These are phyloP conservation scores for Fragaria ananassa DNA, from an alignment of 306 rosid genomes.

Conservation along the genomic window DNA sequence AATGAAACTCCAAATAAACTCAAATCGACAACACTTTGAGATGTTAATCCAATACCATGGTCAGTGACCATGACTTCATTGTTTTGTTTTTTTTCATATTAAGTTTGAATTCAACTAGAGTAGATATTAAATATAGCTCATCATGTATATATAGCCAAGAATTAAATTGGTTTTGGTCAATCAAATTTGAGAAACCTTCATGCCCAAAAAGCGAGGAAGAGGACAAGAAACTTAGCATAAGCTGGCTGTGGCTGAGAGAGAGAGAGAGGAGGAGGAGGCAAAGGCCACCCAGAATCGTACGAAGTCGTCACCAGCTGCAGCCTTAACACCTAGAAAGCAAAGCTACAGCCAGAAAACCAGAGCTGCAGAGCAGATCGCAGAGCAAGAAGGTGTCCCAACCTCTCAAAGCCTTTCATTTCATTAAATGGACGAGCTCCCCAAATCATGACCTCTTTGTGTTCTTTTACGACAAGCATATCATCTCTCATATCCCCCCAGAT, in stretches of 20 bases:
- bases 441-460: neutral
- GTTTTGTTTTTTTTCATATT: no score
- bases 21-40: no score
- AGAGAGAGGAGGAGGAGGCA: neutral
- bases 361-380: neutral
- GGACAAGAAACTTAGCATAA: neutral
- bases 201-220: neutral
- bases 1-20: no score
- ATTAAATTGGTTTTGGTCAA: no score
- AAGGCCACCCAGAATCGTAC: constrained; percentile 21
- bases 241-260: neutral
- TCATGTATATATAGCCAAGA: no score
- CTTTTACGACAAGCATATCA: neutral
- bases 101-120: no score
- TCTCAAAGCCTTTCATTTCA: neutral
- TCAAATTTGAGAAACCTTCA: neutral
- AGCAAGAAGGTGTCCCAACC: neutral
- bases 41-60: no score
- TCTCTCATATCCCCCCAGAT: neutral
- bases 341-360: neutral
- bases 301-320: constrained; percentile 20
- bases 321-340: neutral
- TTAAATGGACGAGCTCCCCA: neutral
- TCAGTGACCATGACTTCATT: no score
- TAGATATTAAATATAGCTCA: no score